Evolutionary conservation across 495 filamentous ascomycete species (phyloP).

Genomic region (Aspergillus cavernicola): DNA sequence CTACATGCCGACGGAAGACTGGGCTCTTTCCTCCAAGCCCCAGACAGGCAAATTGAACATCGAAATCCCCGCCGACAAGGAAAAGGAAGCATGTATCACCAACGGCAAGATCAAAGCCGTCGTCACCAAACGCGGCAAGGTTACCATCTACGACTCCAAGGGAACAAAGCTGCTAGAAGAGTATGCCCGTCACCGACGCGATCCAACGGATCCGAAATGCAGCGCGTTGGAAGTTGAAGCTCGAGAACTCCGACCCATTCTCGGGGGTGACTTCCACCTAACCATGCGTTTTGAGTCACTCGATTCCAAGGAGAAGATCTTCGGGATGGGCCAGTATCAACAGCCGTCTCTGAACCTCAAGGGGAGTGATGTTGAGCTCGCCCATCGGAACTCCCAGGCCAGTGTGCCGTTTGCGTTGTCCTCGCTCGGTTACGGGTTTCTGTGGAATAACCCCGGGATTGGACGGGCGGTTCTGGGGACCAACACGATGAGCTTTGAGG

Average conservation of each 20-base stretch:
- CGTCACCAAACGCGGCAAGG: slow-evolving; percentile 44
- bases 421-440: slow-evolving; percentile 51
- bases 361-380: slow-evolving; percentile 53
- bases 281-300: slow-evolving; percentile 52
- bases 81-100: slow-evolving; percentile 35
- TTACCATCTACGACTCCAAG: slow-evolving; percentile 45
- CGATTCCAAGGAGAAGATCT: slow-evolving; percentile 50
- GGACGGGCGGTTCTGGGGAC: slow-evolving; percentile 53
- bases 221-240: slow-evolving; percentile 51
- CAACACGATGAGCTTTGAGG: slow-evolving; percentile 58
- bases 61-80: slow-evolving; percentile 20
- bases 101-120: slow-evolving; percentile 51
- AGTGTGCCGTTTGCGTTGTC: slow-evolving; percentile 54
- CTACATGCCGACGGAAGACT: slow-evolving; percentile 47
- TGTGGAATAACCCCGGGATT: slow-evolving; percentile 58
- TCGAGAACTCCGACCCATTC: slow-evolving; percentile 50
- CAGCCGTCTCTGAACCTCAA: slow-evolving; percentile 54
- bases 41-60: slow-evolving; percentile 16
- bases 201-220: slow-evolving; percentile 51
- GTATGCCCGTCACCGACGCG: slow-evolving; percentile 49
- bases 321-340: slow-evolving; percentile 63
- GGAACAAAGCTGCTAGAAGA: slow-evolving; percentile 51
- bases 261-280: slow-evolving; percentile 49
- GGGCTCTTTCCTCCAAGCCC: slow-evolving; percentile 43
- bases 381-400: slow-evolving; percentile 60